Percentiles rank a stretch among this genome's conserved stretches.
phyloP scores from a whole-genome alignment of 2,329 filamentous ascomycete genomes.

The Remersonia thermophila region DNA sequence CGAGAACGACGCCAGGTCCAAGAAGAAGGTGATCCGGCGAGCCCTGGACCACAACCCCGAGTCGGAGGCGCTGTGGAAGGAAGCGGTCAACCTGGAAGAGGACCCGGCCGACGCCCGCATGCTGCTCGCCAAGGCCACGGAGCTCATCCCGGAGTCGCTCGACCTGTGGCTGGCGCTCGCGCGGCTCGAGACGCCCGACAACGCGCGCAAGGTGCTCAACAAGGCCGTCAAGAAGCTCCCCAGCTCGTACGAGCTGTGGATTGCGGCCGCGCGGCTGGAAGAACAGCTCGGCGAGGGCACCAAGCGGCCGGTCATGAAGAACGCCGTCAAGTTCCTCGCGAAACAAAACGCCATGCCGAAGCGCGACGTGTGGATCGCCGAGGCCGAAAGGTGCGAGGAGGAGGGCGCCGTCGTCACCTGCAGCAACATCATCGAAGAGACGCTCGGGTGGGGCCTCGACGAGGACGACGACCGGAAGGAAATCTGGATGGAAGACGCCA shows the following conservation, averaged over 20 bases:
- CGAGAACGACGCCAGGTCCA: slow-evolving; percentile 68
- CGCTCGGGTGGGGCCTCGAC: slow-evolving; percentile 82
- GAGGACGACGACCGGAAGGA: slow-evolving; percentile 95
- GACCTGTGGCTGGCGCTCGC: slow-evolving; percentile 93
- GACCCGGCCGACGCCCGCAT: slow-evolving; percentile 77
- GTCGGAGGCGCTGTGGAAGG: slow-evolving; percentile 96
- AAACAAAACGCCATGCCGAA: slow-evolving; percentile 94
- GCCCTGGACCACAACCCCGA: slow-evolving; percentile 88
- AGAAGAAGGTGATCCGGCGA: slow-evolving; percentile 85
- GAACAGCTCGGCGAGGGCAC: slow-evolving; percentile 70
- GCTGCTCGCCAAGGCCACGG: slow-evolving; percentile 84
- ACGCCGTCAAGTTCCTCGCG: slow-evolving; percentile 75
- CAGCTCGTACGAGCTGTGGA: slow-evolving; percentile 91
- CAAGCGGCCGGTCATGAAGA: slow-evolving; percentile 87
- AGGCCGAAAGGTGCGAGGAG: slow-evolving; percentile 89
- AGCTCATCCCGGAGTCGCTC: slow-evolving; percentile 85
- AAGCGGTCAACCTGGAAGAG: slow-evolving; percentile 89
- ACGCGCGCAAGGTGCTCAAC: slow-evolving; percentile 91
- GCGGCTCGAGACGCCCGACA: slow-evolving; percentile 75
- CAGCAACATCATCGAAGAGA: slow-evolving; percentile 80
- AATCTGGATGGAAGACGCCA: slow-evolving; percentile 90
- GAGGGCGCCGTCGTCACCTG: slow-evolving; percentile 83
- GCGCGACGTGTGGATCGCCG: slow-evolving; percentile 90
- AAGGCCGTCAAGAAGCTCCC: slow-evolving; percentile 88
- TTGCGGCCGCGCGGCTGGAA: slow-evolving; percentile 81